These are phyloP conservation scores for Lippia alba DNA, from an alignment of 305 asterid species.

Conservation along the genomic window DNA sequence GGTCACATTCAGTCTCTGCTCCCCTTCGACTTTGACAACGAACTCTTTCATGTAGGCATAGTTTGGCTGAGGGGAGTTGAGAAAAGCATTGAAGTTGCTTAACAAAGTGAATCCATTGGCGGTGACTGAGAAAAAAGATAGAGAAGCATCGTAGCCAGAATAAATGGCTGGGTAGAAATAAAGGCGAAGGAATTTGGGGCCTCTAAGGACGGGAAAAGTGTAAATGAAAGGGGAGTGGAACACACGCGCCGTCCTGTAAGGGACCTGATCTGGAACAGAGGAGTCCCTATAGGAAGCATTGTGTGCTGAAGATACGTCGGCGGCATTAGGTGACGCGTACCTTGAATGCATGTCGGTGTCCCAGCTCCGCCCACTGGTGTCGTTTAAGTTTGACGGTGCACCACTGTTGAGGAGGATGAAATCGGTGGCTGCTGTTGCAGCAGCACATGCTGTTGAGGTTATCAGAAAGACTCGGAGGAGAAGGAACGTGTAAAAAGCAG, in stretches of 20 bases:
- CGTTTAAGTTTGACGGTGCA: slow-evolving; percentile 29
- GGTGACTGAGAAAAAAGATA: slow-evolving; percentile 42
- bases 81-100: slow-evolving; percentile 54
- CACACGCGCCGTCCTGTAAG: slow-evolving; percentile 52
- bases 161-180: slow-evolving; percentile 37
- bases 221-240: slow-evolving; percentile 44
- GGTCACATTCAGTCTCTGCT: slow-evolving; percentile 8
- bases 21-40: slow-evolving; percentile 39
- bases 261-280: slow-evolving; percentile 26
- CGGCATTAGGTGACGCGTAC: slow-evolving; percentile 27
- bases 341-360: slow-evolving; percentile 37
- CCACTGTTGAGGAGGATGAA: too few relatives aligned
- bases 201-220: not conserved
- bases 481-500: too few relatives aligned
- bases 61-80: slow-evolving; percentile 2
- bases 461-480: too few relatives aligned
- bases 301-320: slow-evolving; percentile 30
- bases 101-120: slow-evolving; percentile 47
- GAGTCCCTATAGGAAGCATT: slow-evolving; percentile 20
- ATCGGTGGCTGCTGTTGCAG: too few relatives aligned
- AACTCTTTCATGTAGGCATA: slow-evolving; percentile 44
- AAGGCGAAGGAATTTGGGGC: slow-evolving; percentile 7
- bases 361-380: slow-evolving; percentile 41
- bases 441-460: slow-evolving; percentile 46
- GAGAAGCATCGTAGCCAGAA: slow-evolving; percentile 29